A percentile compares a stretch with the other conserved stretches of the same genome.
phyloP scores from a whole-genome alignment of 345 rosid genomes.

The Rubroshorea leprosula region DNA sequence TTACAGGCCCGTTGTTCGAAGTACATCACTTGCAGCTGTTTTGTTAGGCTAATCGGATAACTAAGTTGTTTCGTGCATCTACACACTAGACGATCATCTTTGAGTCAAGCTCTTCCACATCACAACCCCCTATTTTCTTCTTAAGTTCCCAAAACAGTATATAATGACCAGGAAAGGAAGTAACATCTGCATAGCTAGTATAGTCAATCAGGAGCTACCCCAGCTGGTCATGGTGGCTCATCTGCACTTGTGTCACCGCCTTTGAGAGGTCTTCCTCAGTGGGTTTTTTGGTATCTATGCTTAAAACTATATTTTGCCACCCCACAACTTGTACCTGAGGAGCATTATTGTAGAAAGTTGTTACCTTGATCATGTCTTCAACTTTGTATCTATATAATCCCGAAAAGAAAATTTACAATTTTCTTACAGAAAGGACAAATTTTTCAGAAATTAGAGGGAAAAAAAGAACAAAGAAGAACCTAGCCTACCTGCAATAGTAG shows the following conservation, averaged over 20 bases:
- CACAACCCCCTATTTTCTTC: slow-evolving; percentile 9
- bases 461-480: no score
- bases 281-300: slow-evolving; percentile 52
- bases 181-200: slow-evolving; percentile 42
- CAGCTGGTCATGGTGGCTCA: slow-evolving; percentile 28
- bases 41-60: no score
- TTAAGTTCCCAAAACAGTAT: slow-evolving; percentile 55
- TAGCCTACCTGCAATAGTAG: slow-evolving; percentile 66
- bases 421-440: neutral
- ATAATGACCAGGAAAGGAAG: slow-evolving; percentile 49
- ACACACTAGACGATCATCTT: no score
- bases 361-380: slow-evolving; percentile 55
- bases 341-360: slow-evolving; percentile 45
- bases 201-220: slow-evolving; percentile 43
- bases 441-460: neutral
- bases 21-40: no score
- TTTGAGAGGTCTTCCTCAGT: slow-evolving; percentile 48
- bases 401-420: slow-evolving; percentile 6
- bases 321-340: slow-evolving; percentile 51
- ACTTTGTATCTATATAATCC: slow-evolving; percentile 52
- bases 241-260: slow-evolving; percentile 44
- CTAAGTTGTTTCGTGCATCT: no score
- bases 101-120: neutral
- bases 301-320: slow-evolving; percentile 40
- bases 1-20: no score